phyloP scores from a whole-genome alignment of 2,329 filamentous ascomycete genomes.

The Ophiocordyceps robertsii region DNA sequence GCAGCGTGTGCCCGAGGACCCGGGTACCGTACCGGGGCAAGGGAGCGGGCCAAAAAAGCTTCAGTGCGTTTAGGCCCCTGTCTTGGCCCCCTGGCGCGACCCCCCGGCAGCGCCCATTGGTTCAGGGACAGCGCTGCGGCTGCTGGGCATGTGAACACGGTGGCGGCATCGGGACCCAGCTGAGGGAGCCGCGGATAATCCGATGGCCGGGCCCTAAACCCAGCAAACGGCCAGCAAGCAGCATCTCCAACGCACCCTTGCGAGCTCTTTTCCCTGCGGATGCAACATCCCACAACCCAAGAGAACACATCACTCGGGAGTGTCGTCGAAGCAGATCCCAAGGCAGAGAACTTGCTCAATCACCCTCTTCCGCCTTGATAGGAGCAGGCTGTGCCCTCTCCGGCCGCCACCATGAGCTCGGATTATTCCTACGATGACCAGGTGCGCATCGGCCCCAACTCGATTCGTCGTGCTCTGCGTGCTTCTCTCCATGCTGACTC shows the following conservation, averaged over 20 bases:
- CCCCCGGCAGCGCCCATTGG: background rate
- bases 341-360: constrained; percentile 1
- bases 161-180: constrained; percentile 18
- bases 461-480: background rate
- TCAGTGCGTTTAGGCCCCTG: background rate
- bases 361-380: background rate
- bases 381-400: constrained; percentile 21
- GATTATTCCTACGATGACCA: constrained; percentile 98
- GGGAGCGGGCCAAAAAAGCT: no score
- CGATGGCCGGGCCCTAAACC: constrained; percentile 7
- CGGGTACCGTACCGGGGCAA: no score
- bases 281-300: background rate
- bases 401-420: constrained; percentile 57
- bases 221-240: constrained; percentile 4
- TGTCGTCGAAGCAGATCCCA: background rate
- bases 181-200: constrained; percentile 20
- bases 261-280: background rate
- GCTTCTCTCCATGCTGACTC: background rate
- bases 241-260: background rate
- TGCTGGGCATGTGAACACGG: constrained; percentile 16
- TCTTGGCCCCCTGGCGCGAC: background rate
- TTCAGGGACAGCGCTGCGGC: background rate
- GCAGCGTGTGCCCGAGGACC: no score
- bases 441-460: constrained; percentile 27
- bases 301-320: background rate